Base-by-base conservation (phyloP, 306 rosid genomes). In the Rosa chinensis region DNA sequence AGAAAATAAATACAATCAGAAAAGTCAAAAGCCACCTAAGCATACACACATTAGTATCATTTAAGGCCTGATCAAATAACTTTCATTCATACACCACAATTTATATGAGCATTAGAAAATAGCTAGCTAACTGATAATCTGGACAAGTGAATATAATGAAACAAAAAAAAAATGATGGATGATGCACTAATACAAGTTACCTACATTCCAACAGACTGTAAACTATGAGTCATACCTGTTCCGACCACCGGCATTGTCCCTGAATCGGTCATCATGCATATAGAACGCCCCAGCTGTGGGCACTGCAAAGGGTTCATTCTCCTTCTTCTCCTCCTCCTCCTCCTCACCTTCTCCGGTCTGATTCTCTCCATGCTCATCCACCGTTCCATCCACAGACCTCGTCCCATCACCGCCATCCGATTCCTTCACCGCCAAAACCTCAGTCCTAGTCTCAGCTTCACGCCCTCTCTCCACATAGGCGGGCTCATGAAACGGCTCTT, bases 231-330 rank as follows among this genome's bases (percentile, higher is more conserved):
- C 66, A 84, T 79, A 92, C 98, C 98, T 92, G 82, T 83, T 85
- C 77, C 97, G 89, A 42, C 90, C 94, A 74, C 89, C 92, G 6
- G 92, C 82, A 88, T 80, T 92, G 82, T 90, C 98, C 89, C 96
- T 87, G 66, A 94, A 94, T 43, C 98, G 89, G 55, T 94, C 98
- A 75, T 94, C 98, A 17, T 94, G 98, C 98, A 94, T 94, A 81
- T 94, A 94, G 77, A 94, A 94, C 2, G 97, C 98, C 78, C 98
- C 98, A n/a, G 98, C 97, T 0, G 98, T 92, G 53, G 97, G 98
- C 58, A 94, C 98, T 2, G 98, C 96, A 81, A 92, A 94, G 32
- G 98, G 98, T 75, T 92, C 98, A 67, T 90, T 87, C 89, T 90
- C 96, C 90, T 90, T 92, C 87, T 94, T 92, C 97, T 89, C 97